Evolutionary conservation across 2,329 filamentous ascomycete genomes (phyloP).

Genomic region (Leptosphaerulina australis): DNA sequence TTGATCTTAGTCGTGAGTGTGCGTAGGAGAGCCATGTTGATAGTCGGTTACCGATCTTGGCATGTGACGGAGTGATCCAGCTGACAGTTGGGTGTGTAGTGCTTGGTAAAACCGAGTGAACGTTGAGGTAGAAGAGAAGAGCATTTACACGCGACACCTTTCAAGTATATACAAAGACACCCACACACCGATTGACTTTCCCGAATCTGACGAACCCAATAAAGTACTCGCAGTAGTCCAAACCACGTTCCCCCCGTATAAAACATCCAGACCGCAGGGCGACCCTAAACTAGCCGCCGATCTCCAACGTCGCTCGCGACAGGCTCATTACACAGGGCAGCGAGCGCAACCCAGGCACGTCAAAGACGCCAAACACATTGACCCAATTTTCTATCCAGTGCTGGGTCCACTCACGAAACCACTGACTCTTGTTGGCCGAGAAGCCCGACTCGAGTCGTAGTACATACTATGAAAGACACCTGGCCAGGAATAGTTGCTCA

Average conservation of each 20-base stretch:
- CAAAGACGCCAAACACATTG: slow-evolving; percentile 11
- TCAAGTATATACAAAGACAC: slow-evolving; percentile 16
- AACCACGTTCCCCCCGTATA: slow-evolving; percentile 19
- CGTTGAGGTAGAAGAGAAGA: slow-evolving; percentile 4
- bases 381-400: slow-evolving; percentile 13
- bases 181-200: slow-evolving; percentile 13
- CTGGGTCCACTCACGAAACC: neutral
- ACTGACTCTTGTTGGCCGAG: slow-evolving; percentile 16
- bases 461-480: neutral
- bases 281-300: slow-evolving; percentile 19
- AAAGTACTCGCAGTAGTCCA: slow-evolving; percentile 20
- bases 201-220: slow-evolving; percentile 20
- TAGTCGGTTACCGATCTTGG: slow-evolving; percentile 6
- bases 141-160: slow-evolving; percentile 9
- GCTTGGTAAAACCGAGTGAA: neutral
- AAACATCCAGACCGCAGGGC: slow-evolving; percentile 20
- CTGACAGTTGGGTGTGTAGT: neutral
- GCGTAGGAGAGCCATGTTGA: slow-evolving; percentile 40
- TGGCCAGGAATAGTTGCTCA: slow-evolving; percentile 12
- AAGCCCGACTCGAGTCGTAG: neutral
- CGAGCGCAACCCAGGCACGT: slow-evolving; percentile 14
- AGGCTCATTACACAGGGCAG: slow-evolving; percentile 2
- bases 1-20: slow-evolving; percentile 40
- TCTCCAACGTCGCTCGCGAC: slow-evolving; percentile 17
- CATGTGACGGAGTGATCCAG: slow-evolving; percentile 3